Evolutionary conservation across 75 land plant genomes (phyloP).

Genomic region (Selaginella moellendorffii): DNA sequence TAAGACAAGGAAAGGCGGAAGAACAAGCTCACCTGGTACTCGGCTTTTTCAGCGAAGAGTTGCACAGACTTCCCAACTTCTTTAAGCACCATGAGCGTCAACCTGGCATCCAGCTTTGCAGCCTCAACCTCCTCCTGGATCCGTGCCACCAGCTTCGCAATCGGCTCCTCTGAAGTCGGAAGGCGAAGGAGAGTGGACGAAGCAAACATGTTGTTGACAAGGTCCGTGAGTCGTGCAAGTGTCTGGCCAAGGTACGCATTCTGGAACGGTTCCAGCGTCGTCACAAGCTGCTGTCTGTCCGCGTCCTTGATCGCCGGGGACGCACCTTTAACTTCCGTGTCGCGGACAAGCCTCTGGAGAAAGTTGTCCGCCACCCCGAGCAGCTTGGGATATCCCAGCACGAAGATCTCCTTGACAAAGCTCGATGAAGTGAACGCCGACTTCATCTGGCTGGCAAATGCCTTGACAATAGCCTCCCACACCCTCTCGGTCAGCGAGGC

Average conservation of each 20-base stretch:
- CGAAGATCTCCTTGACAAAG: conserved; percentile 89
- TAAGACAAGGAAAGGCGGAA: neutral
- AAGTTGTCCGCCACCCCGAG: conserved; percentile 61
- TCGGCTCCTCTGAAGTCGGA: conserved; percentile 75
- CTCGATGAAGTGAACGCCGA: conserved; percentile 91
- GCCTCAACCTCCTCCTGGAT: conserved; percentile 96
- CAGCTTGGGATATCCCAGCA: conserved; percentile 73
- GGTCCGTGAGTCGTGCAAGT: conserved; percentile 63
- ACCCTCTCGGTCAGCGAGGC: conserved; percentile 75
- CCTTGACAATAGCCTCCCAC: conserved; percentile 89
- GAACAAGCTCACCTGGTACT: conserved; percentile 59
- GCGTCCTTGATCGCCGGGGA: conserved; percentile 59
- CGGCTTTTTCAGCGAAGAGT: conserved; percentile 76
- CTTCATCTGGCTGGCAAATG: conserved; percentile 88
- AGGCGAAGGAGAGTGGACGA: conserved; percentile 62
- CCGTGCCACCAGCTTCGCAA: conserved; percentile 58
- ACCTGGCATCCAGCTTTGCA: conserved; percentile 61
- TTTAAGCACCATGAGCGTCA: conserved; percentile 66
- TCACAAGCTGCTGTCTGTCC: conserved; percentile 66
- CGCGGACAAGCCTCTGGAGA: conserved; percentile 69
- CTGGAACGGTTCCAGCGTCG: conserved; percentile 70
- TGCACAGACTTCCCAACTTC: conserved; percentile 69
- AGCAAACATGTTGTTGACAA: conserved; percentile 75
- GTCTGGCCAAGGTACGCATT: conserved; percentile 59
- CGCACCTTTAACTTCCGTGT: conserved; percentile 86